Evolutionary conservation across 352 stramenopile species (phyloP), one percentile per base, ranked within the genome.

Genomic region (Elongisporangium senticosum): DNA sequence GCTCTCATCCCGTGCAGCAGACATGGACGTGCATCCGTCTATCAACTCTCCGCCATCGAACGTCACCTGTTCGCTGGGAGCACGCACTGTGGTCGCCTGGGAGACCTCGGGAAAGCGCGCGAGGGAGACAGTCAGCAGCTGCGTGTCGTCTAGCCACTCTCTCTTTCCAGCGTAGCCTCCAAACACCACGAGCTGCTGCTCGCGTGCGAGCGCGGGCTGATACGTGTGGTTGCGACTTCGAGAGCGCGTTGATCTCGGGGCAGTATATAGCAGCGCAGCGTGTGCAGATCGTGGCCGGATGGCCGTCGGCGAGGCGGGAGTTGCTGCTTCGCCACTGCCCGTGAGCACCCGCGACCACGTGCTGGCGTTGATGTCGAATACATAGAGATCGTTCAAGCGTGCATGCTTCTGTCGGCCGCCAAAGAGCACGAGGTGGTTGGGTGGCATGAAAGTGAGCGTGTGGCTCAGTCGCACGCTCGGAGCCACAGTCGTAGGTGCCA

Each of bases 61-160:
- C 71, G 53, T 61, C 26, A 58, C 20, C 53, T 58, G 56, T 7
- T 72, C 57, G 17, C 52, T 53, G 4, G 0, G 37, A 43, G 47
- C n/a, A 23, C 14, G 37, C 50, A 4, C 26, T 63, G 55, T 43
- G 47, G 56, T 24, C 51, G 56, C 2, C 37, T 59, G 28, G 20
- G n/a, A 14, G 22, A 23, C 40, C 8, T 49, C 19, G 13, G 15
- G 13, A 20, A 22, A 2, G 23, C 39, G 37, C 22, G 57, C 50
- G 6, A 75, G 54, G n/a, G 66, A 71, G 4, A 79, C 49, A 20
- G 64, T 59, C 19, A 91, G 68, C 19, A 86, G 33, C 48, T 86
- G 66, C 28, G 87, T n/a, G 57, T 91, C 82, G 57, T 87, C 75
- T 1, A 89, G 68, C 82, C 82, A 91, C 2, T 55, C 57, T 50